A percentile compares a stretch with the other conserved stretches of the same genome.
phyloP scores from a whole-genome alignment of 2,329 filamentous ascomycete species.

The Fusarium clavum region DNA sequence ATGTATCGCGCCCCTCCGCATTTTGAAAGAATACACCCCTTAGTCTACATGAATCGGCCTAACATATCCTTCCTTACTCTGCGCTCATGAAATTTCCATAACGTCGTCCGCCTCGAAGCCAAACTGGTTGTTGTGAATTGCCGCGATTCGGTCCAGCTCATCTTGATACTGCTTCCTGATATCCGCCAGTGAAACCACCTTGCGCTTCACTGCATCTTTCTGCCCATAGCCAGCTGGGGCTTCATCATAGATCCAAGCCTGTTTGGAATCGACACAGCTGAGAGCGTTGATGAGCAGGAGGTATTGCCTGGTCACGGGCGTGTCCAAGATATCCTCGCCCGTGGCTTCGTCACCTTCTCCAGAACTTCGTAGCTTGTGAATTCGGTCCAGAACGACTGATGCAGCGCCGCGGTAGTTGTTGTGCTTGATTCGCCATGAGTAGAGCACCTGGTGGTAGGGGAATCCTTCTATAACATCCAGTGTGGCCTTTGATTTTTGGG shows the following conservation, averaged over 20 bases:
- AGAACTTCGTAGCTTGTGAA: conserved; percentile 70
- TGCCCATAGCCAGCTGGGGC: conserved; percentile 42
- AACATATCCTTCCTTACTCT: conserved; percentile 17
- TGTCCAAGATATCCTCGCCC: conserved; percentile 69
- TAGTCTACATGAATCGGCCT: conserved; percentile 41
- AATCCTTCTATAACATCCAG: conserved; percentile 74
- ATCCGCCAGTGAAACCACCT: conserved; percentile 86
- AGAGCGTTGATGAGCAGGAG: conserved; percentile 93
- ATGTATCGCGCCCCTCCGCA: conserved; percentile 48
- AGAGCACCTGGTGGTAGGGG: conserved; percentile 91
- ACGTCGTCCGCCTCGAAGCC: conserved; percentile 71
- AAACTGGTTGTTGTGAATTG: conserved; percentile 91
- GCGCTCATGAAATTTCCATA: conserved; percentile 63
- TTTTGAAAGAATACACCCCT: conserved; percentile 43
- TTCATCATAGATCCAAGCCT: conserved; percentile 79
- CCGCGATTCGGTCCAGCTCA: conserved; percentile 88
- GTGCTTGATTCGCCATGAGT: conserved; percentile 87
- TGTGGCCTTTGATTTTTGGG: conserved; percentile 75
- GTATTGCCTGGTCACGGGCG: conserved; percentile 78
- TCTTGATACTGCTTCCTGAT: conserved; percentile 89
- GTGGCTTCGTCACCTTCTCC: conserved; percentile 69
- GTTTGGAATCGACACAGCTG: conserved; percentile 81
- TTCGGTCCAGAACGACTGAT: conserved; percentile 70
- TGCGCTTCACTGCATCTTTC: conserved; percentile 65
- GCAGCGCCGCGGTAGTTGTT: conserved; percentile 87